Evolutionary conservation across 805 yeast species (phyloP).

Genomic region (Candida pseudofarinosa): DNA sequence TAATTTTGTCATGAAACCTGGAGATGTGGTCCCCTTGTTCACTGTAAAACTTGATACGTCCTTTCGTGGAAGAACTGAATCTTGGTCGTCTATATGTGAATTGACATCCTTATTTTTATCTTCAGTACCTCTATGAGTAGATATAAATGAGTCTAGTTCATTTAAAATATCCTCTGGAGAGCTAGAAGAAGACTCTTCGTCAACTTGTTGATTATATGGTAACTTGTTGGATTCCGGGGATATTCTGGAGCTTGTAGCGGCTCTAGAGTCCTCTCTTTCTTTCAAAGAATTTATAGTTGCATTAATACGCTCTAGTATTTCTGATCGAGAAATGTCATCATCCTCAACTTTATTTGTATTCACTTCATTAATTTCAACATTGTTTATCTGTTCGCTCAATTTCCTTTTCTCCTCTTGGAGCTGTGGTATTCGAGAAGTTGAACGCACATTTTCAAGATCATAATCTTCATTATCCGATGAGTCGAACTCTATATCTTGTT

Average conservation of each 20-base stretch:
- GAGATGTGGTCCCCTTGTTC: not conserved
- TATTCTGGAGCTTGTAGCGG: not conserved
- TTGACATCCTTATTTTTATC: not conserved
- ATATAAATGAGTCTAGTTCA: conserved; percentile 15
- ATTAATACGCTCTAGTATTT: conserved; percentile 23
- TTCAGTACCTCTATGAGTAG: not conserved
- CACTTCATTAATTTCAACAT: conserved; percentile 7
- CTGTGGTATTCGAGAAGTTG: not conserved
- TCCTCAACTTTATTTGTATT: not conserved
- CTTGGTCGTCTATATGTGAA: not conserved
- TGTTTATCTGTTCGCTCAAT: not conserved
- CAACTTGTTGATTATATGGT: not conserved
- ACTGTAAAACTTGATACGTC: not conserved
- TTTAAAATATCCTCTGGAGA: conserved; percentile 15
- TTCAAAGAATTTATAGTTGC: conserved; percentile 16
- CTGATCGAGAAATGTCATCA: conserved; percentile 13
- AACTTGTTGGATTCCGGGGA: not conserved
- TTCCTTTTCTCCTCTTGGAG: not conserved
- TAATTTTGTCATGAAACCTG: conserved; percentile 2
- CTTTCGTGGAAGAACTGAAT: not conserved
- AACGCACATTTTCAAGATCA: not conserved
- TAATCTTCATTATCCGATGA: conserved; percentile 17
- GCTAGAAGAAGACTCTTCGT: conserved; percentile 12
- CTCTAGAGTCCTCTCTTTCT: conserved; percentile 6
- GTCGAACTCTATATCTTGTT: conserved; percentile 21